Evolutionary conservation across 108 stramenopile species (phyloP), one percentile per base, ranked within the genome.

Genomic region (Pseudonitzschia multiseries): DNA sequence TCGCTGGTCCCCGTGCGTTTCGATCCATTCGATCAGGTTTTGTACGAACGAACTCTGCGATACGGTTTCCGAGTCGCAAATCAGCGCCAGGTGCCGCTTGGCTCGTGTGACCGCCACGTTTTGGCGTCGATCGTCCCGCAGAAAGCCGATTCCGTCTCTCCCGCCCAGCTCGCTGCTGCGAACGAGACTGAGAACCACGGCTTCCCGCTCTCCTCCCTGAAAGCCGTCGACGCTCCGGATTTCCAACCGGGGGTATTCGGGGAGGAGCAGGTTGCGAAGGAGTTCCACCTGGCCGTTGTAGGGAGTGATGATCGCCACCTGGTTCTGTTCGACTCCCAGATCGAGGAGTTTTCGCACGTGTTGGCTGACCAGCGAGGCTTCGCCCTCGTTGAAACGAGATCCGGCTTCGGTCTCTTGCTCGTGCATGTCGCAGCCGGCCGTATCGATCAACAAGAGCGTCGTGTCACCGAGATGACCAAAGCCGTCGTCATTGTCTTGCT

Each of bases 101-200:
- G 97, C 97, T 10, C 99, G 75, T 13, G 99, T 99, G 14, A 99
- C 93, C n/a, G 99, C 99, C 56, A 99, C 81, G 86, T 99, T 99
- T 32, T 98, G 80, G 22, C 99, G 88, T 10, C 99, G 86, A 40
- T 92, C 78, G 67, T 99, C 98, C 18, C 82, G 71, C 14, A 99
- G 83, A 77, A 99, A 99, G 0, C 99, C 99, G 62, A 99, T 96
- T 0, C 93, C 90, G 2, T 73, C 79, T 24, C 26, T 56, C 26
- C 54, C 54, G 33, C 88, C 82, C 22, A 80, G 54, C 26, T 86
- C 85, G 68, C 87, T 92, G 70, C 94, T 95, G 69, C 99, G 89
- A 15, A 99, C 98, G 13, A 99, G 81, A 73, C 93, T 95, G 13
- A 99, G 74, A 12, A 99, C 86, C 54, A 99, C 96, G 36, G 93